Conservation (phyloP, 805 yeast genomes). For the Candida hungchunana region DNA sequence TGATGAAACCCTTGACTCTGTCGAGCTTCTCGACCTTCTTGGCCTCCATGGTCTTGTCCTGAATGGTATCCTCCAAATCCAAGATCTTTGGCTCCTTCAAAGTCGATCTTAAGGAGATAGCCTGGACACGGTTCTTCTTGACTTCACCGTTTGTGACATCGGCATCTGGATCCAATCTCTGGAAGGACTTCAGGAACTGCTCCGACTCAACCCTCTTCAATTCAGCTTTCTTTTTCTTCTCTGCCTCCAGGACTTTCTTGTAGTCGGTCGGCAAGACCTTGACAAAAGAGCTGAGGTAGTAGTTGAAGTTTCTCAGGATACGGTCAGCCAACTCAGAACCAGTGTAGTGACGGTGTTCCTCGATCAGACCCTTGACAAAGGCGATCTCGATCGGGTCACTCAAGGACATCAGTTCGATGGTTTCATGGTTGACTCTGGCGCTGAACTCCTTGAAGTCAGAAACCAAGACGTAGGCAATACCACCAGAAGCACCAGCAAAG, state of each 20-base stretch:
- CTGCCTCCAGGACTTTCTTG: conserved; percentile 80
- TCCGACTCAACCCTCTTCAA: conserved; percentile 53
- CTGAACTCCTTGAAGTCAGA: conserved; percentile 85
- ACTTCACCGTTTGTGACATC: conserved; percentile 91
- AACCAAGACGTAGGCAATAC: conserved; percentile 94
- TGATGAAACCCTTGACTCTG: conserved; percentile 87
- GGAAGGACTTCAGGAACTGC: conserved; percentile 62
- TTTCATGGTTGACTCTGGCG: conserved; percentile 72
- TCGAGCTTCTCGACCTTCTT: conserved; percentile 65
- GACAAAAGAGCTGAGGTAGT: conserved; percentile 82
- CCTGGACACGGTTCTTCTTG: conserved; percentile 28
- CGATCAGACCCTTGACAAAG: conserved; percentile 85
- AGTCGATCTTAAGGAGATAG: conserved; percentile 30
- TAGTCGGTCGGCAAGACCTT: conserved; percentile 92
- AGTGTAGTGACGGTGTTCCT: conserved; percentile 94
- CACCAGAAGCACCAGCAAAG: conserved; percentile 98
- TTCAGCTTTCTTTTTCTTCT: conserved; percentile 62
- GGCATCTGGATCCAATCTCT: conserved; percentile 70
- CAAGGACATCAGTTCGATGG: conserved; percentile 74
- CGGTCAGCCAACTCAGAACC: conserved; percentile 85
- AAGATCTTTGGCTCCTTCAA: conserved; percentile 73
- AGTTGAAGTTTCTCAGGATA: conserved; percentile 80
- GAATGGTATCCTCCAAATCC: conserved; percentile 86
- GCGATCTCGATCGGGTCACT: conserved; percentile 92
- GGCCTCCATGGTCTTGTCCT: conserved; percentile 61